phyloP scores from a whole-genome alignment of 2,329 filamentous ascomycete genomes.

The Coccinonectria pachysandricola region DNA sequence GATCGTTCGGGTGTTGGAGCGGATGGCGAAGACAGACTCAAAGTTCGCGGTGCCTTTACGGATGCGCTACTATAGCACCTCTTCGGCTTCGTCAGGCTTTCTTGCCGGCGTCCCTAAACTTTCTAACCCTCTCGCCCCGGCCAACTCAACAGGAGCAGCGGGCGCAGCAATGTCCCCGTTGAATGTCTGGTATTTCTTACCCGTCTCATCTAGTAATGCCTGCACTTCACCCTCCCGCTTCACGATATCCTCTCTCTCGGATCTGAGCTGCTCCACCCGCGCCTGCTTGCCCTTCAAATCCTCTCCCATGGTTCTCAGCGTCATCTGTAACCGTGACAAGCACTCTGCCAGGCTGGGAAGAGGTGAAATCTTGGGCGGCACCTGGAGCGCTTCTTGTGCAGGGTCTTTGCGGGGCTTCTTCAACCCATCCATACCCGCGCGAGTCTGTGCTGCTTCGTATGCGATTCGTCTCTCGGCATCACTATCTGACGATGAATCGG shows the following conservation, averaged over 20 bases:
- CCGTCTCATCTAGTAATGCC: conserved; percentile 67
- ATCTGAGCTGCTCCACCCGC: conserved; percentile 54
- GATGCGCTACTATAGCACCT: conserved; percentile 4
- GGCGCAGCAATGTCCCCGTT: conserved; percentile 7
- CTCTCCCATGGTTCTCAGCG: conserved; percentile 52
- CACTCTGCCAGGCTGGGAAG: conserved; percentile 64
- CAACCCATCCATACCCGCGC: conserved; percentile 72
- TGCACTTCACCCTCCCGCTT: conserved; percentile 72
- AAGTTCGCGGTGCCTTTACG: conserved; percentile 36
- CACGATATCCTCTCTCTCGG: conserved; percentile 58
- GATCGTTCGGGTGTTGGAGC: conserved; percentile 38
- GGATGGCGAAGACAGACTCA: conserved; percentile 39
- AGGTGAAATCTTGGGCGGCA: conserved; percentile 65
- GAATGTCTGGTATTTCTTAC: conserved; percentile 42
- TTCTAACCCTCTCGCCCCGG: conserved; percentile 25
- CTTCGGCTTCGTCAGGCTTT: conserved; percentile 15
- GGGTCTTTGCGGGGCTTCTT: conserved; percentile 32
- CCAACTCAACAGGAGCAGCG: conserved; percentile 12
- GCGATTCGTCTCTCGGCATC: conserved; percentile 64
- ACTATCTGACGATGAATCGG: conserved; percentile 57
- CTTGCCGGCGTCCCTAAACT: conserved; percentile 22
- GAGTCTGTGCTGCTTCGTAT: conserved; percentile 79
- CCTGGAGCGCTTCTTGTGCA: conserved; percentile 35
- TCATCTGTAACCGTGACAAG: conserved; percentile 51
- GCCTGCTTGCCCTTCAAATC: conserved; percentile 50